phyloP scores from a whole-genome alignment of 2,329 filamentous ascomycete genomes.

The Colletotrichum incanum region DNA sequence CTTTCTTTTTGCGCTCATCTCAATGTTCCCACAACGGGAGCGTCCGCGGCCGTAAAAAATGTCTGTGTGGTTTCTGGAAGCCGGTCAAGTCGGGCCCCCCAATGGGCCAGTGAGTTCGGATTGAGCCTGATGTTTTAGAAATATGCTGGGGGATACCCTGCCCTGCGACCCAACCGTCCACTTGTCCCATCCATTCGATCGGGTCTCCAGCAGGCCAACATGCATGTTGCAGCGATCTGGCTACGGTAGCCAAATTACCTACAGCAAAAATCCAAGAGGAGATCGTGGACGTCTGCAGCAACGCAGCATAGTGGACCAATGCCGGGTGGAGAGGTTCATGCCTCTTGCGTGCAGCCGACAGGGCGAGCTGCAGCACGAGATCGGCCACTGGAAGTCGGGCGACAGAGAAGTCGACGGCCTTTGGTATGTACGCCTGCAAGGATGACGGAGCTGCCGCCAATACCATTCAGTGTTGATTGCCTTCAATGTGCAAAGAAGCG shows the following conservation, averaged over 20 bases:
- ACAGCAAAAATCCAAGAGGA: constrained; percentile 13
- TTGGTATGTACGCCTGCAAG: neutral
- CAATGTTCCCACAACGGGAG: constrained; percentile 29
- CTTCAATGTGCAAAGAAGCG: constrained; percentile 1
- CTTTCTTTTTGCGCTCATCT: constrained; percentile 25
- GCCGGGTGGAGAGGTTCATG: constrained; percentile 30
- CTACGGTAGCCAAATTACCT: constrained; percentile 22
- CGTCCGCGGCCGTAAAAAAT: constrained; percentile 20
- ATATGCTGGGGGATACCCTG: constrained; percentile 26
- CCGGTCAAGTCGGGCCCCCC: constrained; percentile 22
- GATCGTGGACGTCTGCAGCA: constrained; percentile 20
- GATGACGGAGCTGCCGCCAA: constrained; percentile 20
- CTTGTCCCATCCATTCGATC: constrained; percentile 15
- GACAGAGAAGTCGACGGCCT: neutral
- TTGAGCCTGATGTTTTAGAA: constrained; percentile 30
- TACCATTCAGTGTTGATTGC: neutral
- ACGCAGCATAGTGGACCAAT: neutral
- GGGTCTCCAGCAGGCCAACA: constrained; percentile 19
- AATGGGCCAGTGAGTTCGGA: constrained; percentile 35
- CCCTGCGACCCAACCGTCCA: constrained; percentile 30
- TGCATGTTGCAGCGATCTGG: constrained; percentile 32
- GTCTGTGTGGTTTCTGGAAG: constrained; percentile 26
- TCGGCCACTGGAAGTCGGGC: constrained; percentile 24
- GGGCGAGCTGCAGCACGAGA: constrained; percentile 37
- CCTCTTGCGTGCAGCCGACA: constrained; percentile 22